These are phyloP conservation scores for Anethum foeniculum DNA, from an alignment of 140 eudicot species.

Conservation along the genomic window DNA sequence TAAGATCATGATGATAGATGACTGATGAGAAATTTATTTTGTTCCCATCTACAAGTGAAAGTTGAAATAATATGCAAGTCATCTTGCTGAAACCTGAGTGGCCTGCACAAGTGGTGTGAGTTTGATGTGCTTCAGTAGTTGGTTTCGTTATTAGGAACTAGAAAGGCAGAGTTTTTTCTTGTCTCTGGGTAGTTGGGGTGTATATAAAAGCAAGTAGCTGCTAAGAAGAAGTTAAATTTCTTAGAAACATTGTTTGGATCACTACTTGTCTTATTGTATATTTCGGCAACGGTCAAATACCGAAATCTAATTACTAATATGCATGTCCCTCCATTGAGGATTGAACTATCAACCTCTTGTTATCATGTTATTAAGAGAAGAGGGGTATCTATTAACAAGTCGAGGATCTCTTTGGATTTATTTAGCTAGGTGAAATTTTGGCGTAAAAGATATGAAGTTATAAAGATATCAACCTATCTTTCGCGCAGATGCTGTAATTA, in stretches of 20 bases:
- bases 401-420: not conserved
- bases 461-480: not conserved
- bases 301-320: too few relatives aligned
- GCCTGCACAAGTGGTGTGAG: too few relatives aligned
- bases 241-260: not conserved
- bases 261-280: not conserved
- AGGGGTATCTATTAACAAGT: too few relatives aligned
- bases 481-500: conserved; percentile 70
- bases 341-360: too few relatives aligned
- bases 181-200: not conserved
- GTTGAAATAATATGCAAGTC: too few relatives aligned
- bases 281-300: too few relatives aligned
- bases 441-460: not conserved
- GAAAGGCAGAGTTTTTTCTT: not conserved
- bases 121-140: too few relatives aligned
- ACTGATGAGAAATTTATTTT: not conserved
- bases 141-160: not conserved
- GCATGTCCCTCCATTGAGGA: too few relatives aligned
- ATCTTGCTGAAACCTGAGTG: too few relatives aligned
- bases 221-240: not conserved
- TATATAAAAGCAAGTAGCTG: not conserved
- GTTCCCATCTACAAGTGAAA: too few relatives aligned
- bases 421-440: not conserved
- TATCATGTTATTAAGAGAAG: too few relatives aligned
- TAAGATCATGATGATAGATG: not conserved